Evolutionary conservation across 257 asterid species (phyloP).

Genomic region (Orobanche coerulescens): DNA sequence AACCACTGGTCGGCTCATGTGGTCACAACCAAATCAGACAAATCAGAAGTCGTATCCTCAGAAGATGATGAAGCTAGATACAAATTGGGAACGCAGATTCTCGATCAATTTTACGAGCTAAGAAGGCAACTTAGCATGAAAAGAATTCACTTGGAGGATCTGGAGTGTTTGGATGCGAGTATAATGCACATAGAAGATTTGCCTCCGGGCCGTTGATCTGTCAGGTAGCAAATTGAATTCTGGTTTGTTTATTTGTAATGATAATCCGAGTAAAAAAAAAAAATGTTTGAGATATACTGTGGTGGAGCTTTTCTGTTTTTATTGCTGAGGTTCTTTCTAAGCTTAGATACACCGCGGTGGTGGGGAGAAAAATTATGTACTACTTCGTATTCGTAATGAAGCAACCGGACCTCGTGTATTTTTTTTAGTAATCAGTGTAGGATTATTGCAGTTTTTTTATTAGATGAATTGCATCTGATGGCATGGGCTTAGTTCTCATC

Average conservation of each 20-base stretch:
- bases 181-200: constrained; percentile 32
- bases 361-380: too few relatives aligned
- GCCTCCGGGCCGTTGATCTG: constrained; percentile 8
- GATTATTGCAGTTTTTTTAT: neutral
- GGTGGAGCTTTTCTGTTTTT: neutral
- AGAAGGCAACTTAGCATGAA: neutral
- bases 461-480: neutral
- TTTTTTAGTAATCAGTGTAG: too few relatives aligned
- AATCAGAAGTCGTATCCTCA: constrained; percentile 11
- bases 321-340: neutral
- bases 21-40: constrained; percentile 18
- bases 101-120: constrained; percentile 10
- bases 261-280: neutral
- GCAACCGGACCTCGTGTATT: too few relatives aligned
- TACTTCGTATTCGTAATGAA: too few relatives aligned
- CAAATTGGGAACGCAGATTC: constrained; percentile 22
- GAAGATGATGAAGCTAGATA: constrained; percentile 21
- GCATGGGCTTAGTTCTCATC: neutral
- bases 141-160: constrained; percentile 25
- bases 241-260: neutral
- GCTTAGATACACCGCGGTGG: neutral
- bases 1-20: constrained; percentile 34
- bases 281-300: neutral
- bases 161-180: constrained; percentile 27
- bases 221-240: constrained; percentile 10